These are phyloP conservation scores for Hsuehochloa calcarea DNA, from an alignment of 176 grass and related monocot species.

Conservation along the genomic window DNA sequence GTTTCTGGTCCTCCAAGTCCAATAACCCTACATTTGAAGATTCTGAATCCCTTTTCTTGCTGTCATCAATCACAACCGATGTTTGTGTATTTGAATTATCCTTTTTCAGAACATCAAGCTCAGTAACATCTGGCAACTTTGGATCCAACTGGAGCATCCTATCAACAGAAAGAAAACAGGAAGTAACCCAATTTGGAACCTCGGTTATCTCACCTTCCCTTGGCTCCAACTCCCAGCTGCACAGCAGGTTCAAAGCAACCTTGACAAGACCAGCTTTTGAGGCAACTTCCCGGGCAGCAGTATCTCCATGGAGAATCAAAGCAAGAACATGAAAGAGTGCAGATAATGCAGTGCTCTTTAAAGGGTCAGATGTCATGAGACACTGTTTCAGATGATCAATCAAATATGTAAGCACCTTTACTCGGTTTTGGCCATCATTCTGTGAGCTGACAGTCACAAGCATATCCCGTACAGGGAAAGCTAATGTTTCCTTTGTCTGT, in stretches of 20 bases:
- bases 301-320: constrained; percentile 92
- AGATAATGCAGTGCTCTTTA: constrained; percentile 57
- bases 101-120: constrained; percentile 75
- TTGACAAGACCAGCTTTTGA: constrained; percentile 73
- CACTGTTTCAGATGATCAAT: constrained; percentile 85
- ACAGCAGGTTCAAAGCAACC: constrained; percentile 76
- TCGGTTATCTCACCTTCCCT: constrained; percentile 42
- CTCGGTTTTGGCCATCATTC: constrained; percentile 86
- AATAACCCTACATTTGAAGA: constrained; percentile 55
- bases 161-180: constrained; percentile 95
- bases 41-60: constrained; percentile 51
- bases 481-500: constrained; percentile 76
- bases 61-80: constrained; percentile 75
- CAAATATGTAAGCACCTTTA: constrained; percentile 78
- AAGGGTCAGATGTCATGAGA: constrained; percentile 39
- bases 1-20: constrained; percentile 69
- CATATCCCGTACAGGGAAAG: constrained; percentile 87
- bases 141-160: constrained; percentile 87
- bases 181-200: constrained; percentile 91
- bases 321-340: constrained; percentile 88
- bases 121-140: constrained; percentile 74
- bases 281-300: constrained; percentile 69
- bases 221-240: constrained; percentile 57
- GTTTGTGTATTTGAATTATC: constrained; percentile 47
- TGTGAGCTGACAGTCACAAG: constrained; percentile 90